These are phyloP conservation scores for Hordeum vulgare DNA, from an alignment of 176 grass and related monocot genomes.

Conservation along the genomic window DNA sequence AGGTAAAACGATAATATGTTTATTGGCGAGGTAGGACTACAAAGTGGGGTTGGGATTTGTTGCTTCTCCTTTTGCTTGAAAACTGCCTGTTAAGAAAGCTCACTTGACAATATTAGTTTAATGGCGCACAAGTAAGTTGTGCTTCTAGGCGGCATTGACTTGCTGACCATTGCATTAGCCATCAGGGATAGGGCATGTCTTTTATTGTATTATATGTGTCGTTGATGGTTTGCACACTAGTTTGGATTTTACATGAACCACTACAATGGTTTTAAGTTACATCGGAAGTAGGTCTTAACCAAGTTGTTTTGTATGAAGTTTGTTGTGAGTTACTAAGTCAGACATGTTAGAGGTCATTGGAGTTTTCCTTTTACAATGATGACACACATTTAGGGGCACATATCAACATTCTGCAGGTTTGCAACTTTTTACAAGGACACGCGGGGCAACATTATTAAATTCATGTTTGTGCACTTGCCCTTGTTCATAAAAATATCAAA, in stretches of 20 bases:
- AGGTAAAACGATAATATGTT: neutral
- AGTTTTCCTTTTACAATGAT: neutral
- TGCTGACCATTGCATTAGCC: neutral
- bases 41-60: no score
- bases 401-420: neutral
- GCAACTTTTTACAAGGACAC: neutral
- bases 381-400: neutral
- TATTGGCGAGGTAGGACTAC: neutral
- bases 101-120: neutral
- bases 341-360: neutral
- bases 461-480: neutral
- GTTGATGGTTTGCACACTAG: neutral
- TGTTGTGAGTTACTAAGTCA: neutral
- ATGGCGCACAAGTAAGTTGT: neutral
- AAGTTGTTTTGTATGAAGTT: neutral
- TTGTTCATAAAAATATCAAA: neutral
- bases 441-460: neutral
- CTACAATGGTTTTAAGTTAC: no score
- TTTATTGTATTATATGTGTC: neutral
- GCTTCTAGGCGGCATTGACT: neutral
- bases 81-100: neutral
- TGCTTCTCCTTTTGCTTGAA: neutral
- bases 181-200: neutral
- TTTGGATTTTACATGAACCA: neutral
- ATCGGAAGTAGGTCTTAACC: neutral